Evolutionary conservation across 148 eudicot genomes (phyloP).

Genomic region (Gaultheria prostrata): DNA sequence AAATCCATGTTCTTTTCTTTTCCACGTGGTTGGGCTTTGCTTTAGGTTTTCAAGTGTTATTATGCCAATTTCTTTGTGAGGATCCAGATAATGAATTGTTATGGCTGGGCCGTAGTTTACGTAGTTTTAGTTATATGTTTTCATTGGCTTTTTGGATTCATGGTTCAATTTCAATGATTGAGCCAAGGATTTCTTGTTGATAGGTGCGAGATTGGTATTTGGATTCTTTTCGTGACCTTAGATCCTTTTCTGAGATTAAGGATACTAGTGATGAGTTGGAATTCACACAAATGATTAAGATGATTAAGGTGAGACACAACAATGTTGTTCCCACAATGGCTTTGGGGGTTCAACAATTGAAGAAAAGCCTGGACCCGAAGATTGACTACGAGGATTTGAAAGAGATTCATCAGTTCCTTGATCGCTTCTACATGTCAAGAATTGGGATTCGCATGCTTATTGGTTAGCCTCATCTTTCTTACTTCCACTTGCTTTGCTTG

Average conservation of each 20-base stretch:
- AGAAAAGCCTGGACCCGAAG: constrained; percentile 65
- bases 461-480: constrained; percentile 47
- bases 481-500: background rate
- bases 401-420: constrained; percentile 89
- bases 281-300: constrained; percentile 80
- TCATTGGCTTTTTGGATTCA: background rate
- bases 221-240: constrained; percentile 92
- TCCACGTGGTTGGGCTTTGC: background rate
- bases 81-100: constrained; percentile 6
- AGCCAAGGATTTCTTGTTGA: constrained; percentile 2
- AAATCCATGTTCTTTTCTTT: background rate
- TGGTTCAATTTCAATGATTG: background rate
- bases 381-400: constrained; percentile 59
- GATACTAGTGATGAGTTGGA: constrained; percentile 65
- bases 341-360: constrained; percentile 82
- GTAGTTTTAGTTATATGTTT: background rate
- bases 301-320: constrained; percentile 92
- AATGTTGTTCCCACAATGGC: constrained; percentile 99
- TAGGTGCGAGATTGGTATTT: constrained; percentile 96
- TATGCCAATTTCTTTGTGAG: background rate
- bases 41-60: background rate
- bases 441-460: constrained; percentile 98
- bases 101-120: background rate
- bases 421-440: constrained; percentile 94
- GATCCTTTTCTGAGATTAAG: constrained; percentile 73